Evolutionary conservation across 129 eudicot genomes (phyloP), one percentile per base, ranked within the genome.

Genomic region (Arctium lappa): DNA sequence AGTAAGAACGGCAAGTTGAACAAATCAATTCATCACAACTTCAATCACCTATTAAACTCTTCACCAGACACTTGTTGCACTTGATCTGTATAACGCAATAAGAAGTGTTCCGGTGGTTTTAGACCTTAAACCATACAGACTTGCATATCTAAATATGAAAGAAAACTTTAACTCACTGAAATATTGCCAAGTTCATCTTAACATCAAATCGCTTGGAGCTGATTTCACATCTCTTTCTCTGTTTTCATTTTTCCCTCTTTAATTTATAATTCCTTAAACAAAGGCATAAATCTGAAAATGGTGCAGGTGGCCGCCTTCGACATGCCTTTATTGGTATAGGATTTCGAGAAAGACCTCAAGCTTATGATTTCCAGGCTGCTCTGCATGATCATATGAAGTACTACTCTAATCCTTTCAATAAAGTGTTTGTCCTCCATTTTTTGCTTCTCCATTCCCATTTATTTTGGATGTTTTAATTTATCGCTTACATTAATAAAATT

Each of bases 321-420:
- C 99, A 96, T 88, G 99, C 99, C 79, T 96, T 96, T 86, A 92
- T 96, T 60, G 99, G 99, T 48, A 82, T 96, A 30, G 99, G 99
- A 36, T 96, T 96, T 85, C 93, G 99, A 87, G 99, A 96, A 85
- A 91, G 99, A 77, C 80, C 99, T 44, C 90, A 93, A 87, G 98
- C 99, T 44, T 96, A 96, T 75, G 99, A 96, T 88, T 96, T 96
- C 80, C 98, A 96, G 90, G 99, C 99, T 74, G 99, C 99, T 40
- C 97, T 96, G 80, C 99, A 96, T 84, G 99, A 96, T 89, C 99
- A 96, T 89, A 90, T 89, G 95, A 96, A 96, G 99, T 96, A 95
- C 68, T 50, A 44, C 56, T 81, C 74, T 86, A 69, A 8, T 79
- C 72, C 74, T 36, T 39, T 33, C 30, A 29, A 40, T 36, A 36